phyloP scores from a whole-genome alignment of 805 yeast genomes.

The Saccharomycopsis sp. region DNA sequence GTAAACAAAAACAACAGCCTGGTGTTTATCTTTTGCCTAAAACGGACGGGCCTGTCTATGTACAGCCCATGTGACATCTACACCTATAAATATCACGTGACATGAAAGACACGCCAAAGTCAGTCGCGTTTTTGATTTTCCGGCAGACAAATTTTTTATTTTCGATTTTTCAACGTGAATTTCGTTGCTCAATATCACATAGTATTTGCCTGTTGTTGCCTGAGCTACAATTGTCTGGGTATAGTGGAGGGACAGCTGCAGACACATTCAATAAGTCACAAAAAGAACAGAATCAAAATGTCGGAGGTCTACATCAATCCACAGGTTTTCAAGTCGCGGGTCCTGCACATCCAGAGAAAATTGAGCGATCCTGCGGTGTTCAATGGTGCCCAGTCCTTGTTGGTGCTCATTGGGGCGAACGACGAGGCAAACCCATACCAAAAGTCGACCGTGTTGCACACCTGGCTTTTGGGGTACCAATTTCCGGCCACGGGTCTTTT shows the following conservation, averaged over 20 bases:
- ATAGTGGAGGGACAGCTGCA: no score
- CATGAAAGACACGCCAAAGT: background rate
- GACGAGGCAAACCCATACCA: constrained; percentile 87
- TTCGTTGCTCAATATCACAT: background rate
- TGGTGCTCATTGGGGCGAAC: constrained; percentile 75
- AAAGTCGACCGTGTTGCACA: constrained; percentile 78
- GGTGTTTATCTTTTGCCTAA: background rate
- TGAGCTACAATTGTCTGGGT: no score
- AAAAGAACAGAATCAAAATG: constrained; percentile 29
- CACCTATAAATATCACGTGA: no score
- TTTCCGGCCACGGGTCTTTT: constrained; percentile 85
- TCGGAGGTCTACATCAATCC: constrained; percentile 50
- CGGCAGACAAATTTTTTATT: background rate
- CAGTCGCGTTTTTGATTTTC: no score
- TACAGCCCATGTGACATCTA: background rate
- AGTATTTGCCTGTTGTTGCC: no score
- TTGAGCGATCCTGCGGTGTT: constrained; percentile 32
- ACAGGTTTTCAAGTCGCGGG: constrained; percentile 13
- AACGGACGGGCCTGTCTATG: background rate
- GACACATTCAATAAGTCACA: no score
- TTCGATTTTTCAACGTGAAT: background rate
- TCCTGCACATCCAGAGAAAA: constrained; percentile 16
- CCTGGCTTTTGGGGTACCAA: constrained; percentile 91
- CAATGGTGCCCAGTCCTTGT: constrained; percentile 41
- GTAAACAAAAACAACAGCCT: background rate